Percentiles rank a stretch among this genome's conserved stretches.
These are phyloP conservation scores for Claviceps sp. DNA, from an alignment of 2,329 filamentous ascomycete genomes.

Conservation along the genomic window DNA sequence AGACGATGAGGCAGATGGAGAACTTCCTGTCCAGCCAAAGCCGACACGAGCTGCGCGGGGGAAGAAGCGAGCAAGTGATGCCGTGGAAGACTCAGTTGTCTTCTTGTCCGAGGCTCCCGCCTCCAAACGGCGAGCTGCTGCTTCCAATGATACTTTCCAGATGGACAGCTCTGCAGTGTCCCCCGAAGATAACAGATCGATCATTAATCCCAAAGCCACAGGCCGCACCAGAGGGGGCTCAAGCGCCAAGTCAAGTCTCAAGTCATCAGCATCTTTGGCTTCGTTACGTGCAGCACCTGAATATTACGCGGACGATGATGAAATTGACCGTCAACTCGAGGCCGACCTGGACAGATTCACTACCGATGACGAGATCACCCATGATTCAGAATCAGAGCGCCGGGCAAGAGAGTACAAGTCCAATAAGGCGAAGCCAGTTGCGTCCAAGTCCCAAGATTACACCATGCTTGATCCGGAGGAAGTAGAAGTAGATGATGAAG, in stretches of 20 bases:
- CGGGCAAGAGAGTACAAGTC: conserved; percentile 16
- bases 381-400: conserved; percentile 33
- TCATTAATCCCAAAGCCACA: conserved; percentile 19
- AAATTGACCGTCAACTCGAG: conserved; percentile 52
- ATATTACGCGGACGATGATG: conserved; percentile 43
- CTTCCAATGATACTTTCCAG: conserved; percentile 33
- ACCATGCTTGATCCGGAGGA: conserved; percentile 40
- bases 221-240: conserved; percentile 26
- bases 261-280: conserved; percentile 35
- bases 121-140: conserved; percentile 45
- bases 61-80: conserved; percentile 51
- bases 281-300: conserved; percentile 27
- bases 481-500: conserved; percentile 30
- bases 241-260: conserved; percentile 21
- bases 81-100: conserved; percentile 35
- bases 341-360: conserved; percentile 47
- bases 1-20: conserved; percentile 19
- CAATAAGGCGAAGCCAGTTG: conserved; percentile 15
- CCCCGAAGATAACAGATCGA: conserved; percentile 27
- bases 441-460: conserved; percentile 25
- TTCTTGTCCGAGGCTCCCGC: conserved; percentile 34
- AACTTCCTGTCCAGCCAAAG: conserved; percentile 13
- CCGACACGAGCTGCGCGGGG: conserved; percentile 31
- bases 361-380: conserved; percentile 36
- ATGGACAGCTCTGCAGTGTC: conserved; percentile 26